A percentile compares a stretch with the other conserved stretches of the same genome.
These are phyloP conservation scores for Pseudovirgaria hyperparasitica DNA, from an alignment of 2,329 filamentous ascomycete genomes.

Conservation along the genomic window DNA sequence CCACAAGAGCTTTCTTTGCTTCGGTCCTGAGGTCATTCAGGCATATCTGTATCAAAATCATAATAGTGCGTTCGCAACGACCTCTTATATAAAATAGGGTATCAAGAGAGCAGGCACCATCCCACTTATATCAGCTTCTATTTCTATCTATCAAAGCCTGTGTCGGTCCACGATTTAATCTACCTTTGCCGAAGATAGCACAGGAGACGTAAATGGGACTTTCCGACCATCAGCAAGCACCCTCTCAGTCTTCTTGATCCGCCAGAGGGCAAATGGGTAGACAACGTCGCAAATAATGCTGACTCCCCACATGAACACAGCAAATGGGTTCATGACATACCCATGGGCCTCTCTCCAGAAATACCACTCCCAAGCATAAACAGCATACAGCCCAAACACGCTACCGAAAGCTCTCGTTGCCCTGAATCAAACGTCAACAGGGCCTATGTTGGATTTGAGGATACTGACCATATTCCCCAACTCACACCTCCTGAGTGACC, in stretches of 20 bases:
- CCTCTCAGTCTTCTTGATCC: slow-evolving; percentile 4
- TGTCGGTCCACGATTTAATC: too few species aligned
- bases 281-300: slow-evolving; percentile 30
- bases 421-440: slow-evolving; percentile 30
- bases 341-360: slow-evolving; percentile 39
- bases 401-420: slow-evolving; percentile 32
- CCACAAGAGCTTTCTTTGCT: too few species aligned
- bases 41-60: too few species aligned
- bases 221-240: slow-evolving; percentile 4
- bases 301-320: slow-evolving; percentile 29
- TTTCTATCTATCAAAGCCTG: too few species aligned
- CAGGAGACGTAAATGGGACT: too few species aligned
- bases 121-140: too few species aligned
- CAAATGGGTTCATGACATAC: slow-evolving; percentile 33
- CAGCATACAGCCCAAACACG: slow-evolving; percentile 27
- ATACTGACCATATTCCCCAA: slow-evolving; percentile 69
- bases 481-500: slow-evolving; percentile 37
- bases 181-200: too few species aligned
- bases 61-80: too few species aligned
- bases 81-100: too few species aligned
- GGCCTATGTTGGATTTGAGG: slow-evolving; percentile 50
- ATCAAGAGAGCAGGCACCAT: too few species aligned
- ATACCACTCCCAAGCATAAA: slow-evolving; percentile 33
- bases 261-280: slow-evolving; percentile 32
- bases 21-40: too few species aligned